phyloP scores from a whole-genome alignment of 2,329 filamentous ascomycete genomes.

The Myriosclerotinia curreyana region DNA sequence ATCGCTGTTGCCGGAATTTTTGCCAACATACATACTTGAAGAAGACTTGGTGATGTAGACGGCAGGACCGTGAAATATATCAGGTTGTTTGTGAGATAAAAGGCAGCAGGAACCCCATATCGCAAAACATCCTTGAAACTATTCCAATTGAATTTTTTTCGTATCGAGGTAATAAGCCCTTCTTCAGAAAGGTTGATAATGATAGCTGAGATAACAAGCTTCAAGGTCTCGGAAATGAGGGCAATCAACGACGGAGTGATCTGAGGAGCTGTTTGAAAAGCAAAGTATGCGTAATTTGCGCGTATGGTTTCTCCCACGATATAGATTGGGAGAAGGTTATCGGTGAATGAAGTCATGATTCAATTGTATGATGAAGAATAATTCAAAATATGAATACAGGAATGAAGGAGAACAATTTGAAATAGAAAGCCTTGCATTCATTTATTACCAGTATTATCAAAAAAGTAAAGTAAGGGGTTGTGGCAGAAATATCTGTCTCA shows the following conservation, averaged over 20 bases:
- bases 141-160: slow-evolving; percentile 7
- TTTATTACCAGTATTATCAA: neutral
- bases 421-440: neutral
- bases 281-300: slow-evolving; percentile 32
- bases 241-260: slow-evolving; percentile 28
- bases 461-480: slow-evolving; percentile 4
- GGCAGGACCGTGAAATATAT: slow-evolving; percentile 33
- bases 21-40: slow-evolving; percentile 31
- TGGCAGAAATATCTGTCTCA: neutral
- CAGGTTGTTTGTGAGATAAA: slow-evolving; percentile 31
- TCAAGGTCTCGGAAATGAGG: slow-evolving; percentile 28
- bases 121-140: slow-evolving; percentile 23
- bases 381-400: neutral
- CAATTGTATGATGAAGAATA: neutral
- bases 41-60: slow-evolving; percentile 27
- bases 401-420: neutral
- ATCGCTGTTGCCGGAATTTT: slow-evolving; percentile 32
- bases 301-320: slow-evolving; percentile 28
- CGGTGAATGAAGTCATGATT: slow-evolving; percentile 16
- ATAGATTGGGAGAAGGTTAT: slow-evolving; percentile 20
- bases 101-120: slow-evolving; percentile 29
- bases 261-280: slow-evolving; percentile 28
- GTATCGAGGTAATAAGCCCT: slow-evolving; percentile 19
- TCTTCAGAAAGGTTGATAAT: slow-evolving; percentile 23
- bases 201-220: slow-evolving; percentile 26